These are phyloP conservation scores for Plantago coronopus DNA, from an alignment of 305 asterid genomes.

Conservation along the genomic window DNA sequence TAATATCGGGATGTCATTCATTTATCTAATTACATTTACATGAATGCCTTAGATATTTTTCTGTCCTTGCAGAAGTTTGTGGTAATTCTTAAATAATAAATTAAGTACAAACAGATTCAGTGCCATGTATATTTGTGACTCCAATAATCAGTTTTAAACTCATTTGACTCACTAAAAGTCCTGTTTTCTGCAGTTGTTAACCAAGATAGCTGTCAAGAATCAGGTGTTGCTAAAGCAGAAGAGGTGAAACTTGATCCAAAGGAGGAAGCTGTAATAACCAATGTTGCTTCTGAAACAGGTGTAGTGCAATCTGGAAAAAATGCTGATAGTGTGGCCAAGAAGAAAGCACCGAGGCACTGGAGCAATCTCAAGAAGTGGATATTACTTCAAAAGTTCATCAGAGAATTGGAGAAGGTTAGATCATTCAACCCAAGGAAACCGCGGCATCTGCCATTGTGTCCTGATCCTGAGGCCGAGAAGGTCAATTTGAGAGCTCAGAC, in stretches of 20 bases:
- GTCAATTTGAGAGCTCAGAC: slow-evolving; percentile 54
- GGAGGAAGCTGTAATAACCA: slow-evolving; percentile 10
- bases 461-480: slow-evolving; percentile 59
- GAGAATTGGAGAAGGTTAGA: slow-evolving; percentile 73
- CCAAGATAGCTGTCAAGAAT: slow-evolving; percentile 22
- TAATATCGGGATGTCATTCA: slow-evolving; percentile 3
- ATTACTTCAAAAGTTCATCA: slow-evolving; percentile 76
- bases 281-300: slow-evolving; percentile 16
- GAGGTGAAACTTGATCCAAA: slow-evolving; percentile 16
- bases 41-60: not conserved
- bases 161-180: too few species aligned
- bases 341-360: slow-evolving; percentile 81
- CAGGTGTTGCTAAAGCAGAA: slow-evolving; percentile 15
- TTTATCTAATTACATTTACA: not conserved
- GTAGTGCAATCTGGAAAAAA: slow-evolving; percentile 24
- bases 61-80: not conserved
- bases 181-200: slow-evolving; percentile 17
- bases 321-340: slow-evolving; percentile 35
- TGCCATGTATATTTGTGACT: too few species aligned
- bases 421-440: slow-evolving; percentile 56
- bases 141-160: too few species aligned
- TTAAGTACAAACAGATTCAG: too few species aligned
- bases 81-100: not conserved
- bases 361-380: slow-evolving; percentile 90
- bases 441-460: slow-evolving; percentile 37